Base-by-base conservation (phyloP, 495 filamentous ascomycete species). In the Aspergillus avenaceus region DNA sequence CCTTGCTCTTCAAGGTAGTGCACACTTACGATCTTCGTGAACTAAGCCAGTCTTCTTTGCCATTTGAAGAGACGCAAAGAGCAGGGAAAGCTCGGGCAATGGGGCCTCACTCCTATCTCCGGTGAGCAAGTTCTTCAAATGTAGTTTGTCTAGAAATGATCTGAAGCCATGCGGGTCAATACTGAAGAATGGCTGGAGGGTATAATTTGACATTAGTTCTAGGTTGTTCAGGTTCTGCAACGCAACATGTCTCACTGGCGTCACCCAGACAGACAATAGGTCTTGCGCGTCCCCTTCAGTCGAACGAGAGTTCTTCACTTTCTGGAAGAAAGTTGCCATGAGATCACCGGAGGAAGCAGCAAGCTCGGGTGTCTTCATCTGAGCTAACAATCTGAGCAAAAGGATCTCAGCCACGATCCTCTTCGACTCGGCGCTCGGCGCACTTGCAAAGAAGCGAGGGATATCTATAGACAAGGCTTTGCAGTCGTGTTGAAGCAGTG, bases 21-120 rank as follows among this genome's bases (percentile, higher is more conserved):
- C 14, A n/a, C 37, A 67, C 80, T 74, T 72, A 88, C 87, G 76
- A 43, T 84, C 77, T 57, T 91, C 89, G 43, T 84, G 78, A 6
- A 95, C 78, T 19, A 92, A 60, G 0, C 88, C 89, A 28, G 79
- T 67, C 46, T 91, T 89, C 71, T 93, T 95, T 13, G 86, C 90
- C 9, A 84, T 74, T 54, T 90, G 84, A 26, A 96, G 71, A 14
- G 86, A 78, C 37, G 83, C 78, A 48, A 90, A 79, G 31, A 85
- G 74, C 12, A 88, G 67, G 41, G 82, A 72, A 24, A 80, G 75
- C 45, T 85, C 76, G 13, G 79, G 74, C 34, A 75, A 47, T 21
- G 68, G 65, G 22, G 72, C 64, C 34, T 65, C 67, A 4, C 62
- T 55, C 45, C 68, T 72, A n/a, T 70, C 61, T 18, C 71, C 70